Evolutionary conservation across 2,329 filamentous ascomycete species (phyloP), one percentile per base, ranked within the genome.

Genomic region (Aspergillus eucalypticola): DNA sequence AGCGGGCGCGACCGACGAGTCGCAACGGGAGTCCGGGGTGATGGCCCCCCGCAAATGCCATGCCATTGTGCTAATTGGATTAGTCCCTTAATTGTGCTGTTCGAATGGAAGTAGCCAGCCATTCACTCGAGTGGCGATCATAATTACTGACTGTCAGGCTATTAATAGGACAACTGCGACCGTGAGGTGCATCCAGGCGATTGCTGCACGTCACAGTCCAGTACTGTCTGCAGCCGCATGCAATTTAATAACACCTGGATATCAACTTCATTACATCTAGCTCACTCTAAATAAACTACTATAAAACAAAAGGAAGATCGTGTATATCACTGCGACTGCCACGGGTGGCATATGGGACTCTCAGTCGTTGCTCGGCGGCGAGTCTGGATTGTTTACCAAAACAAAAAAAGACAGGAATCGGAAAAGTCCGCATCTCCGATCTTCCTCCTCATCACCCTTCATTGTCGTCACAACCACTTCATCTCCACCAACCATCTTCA

Each of bases 331-430:
- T 35, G 32, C 32, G 32, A 35, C 39, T 42, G 39, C 17, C 39
- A n/a, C n/a, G 19, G 19, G 41, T 44, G 41, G 41, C 41, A 15
- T 15, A 3, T 44, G 41, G 6, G 32, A 35, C 32, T 35, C 11
- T n/a, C 32, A 35, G 19, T 42, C 53, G 53, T 55, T 55, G 53
- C 53, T 50, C 41, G 52, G 41, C 48, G 39, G 53, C 53, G 49
- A 39, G 58, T 46, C 56, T 54, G 56, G 61, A 59, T 64, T 64
- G 61, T 64, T 64, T 64, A 64, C 61, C 60, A 61, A 64, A 64
- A 63, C 61, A 61, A 64, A 64, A 53, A 53, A 38, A 42, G 49
- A 48, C 57, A 51, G 38, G n/a, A 35, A 49, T 7, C 54, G 56
- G 59, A 64, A 64, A 64, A 64, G 53, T 50, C 35, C 15, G 15